Conservation (phyloP, 2,329 filamentous ascomycete species). For the Fusarium sp. region DNA sequence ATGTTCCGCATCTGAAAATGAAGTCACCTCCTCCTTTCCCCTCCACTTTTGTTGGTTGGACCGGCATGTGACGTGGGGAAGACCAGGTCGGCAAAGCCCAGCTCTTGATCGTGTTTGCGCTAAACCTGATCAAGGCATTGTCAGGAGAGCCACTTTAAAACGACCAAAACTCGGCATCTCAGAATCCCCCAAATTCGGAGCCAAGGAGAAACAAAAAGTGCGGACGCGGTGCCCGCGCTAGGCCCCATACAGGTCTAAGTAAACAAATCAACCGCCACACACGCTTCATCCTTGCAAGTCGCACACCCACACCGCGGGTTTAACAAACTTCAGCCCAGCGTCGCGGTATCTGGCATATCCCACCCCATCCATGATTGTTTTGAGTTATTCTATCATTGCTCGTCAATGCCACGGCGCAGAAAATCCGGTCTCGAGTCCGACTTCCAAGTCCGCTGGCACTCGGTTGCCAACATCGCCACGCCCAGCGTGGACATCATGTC, state of each 20-base stretch:
- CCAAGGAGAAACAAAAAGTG: constrained; percentile 43
- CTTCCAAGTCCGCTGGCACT: constrained; percentile 52
- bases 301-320: constrained; percentile 33
- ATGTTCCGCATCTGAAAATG: constrained; percentile 43
- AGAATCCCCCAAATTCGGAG: constrained; percentile 23
- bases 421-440: constrained; percentile 41
- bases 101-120: constrained; percentile 9
- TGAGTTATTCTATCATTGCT: constrained; percentile 24
- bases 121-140: constrained; percentile 20
- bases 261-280: constrained; percentile 45
- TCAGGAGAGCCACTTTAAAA: constrained; percentile 10
- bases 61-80: constrained; percentile 45
- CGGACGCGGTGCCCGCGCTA: constrained; percentile 34
- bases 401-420: constrained; percentile 48
- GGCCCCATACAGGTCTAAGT: constrained; percentile 42
- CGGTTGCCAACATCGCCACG: constrained; percentile 50
- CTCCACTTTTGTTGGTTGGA: constrained; percentile 7
- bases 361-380: constrained; percentile 31
- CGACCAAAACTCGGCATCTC: constrained; percentile 14
- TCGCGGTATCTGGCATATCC: constrained; percentile 26
- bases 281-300: constrained; percentile 31
- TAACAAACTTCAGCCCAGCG: constrained; percentile 16
- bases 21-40: constrained; percentile 34
- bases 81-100: constrained; percentile 8
- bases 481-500: constrained; percentile 59